Evolutionary conservation across 305 asterid species (phyloP), one percentile per base, ranked within the genome.

Genomic region (Fraxinus floribunda): DNA sequence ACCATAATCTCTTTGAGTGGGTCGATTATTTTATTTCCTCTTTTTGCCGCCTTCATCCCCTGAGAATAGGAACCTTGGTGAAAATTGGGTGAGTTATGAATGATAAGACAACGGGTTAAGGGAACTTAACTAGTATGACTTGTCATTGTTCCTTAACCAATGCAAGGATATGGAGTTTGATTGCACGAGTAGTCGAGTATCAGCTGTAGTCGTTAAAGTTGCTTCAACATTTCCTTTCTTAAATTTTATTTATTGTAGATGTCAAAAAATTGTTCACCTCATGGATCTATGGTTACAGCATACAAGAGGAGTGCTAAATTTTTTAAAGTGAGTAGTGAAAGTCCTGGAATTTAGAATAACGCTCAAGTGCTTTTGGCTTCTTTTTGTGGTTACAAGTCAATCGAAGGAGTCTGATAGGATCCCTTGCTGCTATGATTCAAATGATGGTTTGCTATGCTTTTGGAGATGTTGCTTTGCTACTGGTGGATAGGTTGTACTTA

Each of bases 1-100:
- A 36, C 62, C 73, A 57, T 79, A 30, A 80, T 57, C 75, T 79
- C 35, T 30, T 81, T 30, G 38, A 62, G 20, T 66, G 60, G 34
- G 55, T 38, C 62, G 76, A 34, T 15, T 24, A 20, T 10, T 22
- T 29, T 22, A 41, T 18, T 73, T 76, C 55, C 78, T 72, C 30
- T 7, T 46, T 34, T 64, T 64, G 32, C 78, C 49, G 36, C 35
- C 79, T 81, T 35, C 79, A 76, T 39, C 68, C 20, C 4, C 29
- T 6, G 1, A 26, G 70, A 66, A 11, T 76, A 66, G 29, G n/a
- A 29, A 41, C 72, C 78, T 66, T 68, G n/a, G 46, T 68, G 60
- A 11, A 26, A 16, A 36, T 20, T 35, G 70, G 13, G 29, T 75
- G 32, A 55, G 3, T 75, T 75, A 44, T n/a, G 30, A 26, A n/a